Evolutionary conservation across 495 filamentous ascomycete genomes (phyloP).

Genomic region (Mycothermus thermophilus): DNA sequence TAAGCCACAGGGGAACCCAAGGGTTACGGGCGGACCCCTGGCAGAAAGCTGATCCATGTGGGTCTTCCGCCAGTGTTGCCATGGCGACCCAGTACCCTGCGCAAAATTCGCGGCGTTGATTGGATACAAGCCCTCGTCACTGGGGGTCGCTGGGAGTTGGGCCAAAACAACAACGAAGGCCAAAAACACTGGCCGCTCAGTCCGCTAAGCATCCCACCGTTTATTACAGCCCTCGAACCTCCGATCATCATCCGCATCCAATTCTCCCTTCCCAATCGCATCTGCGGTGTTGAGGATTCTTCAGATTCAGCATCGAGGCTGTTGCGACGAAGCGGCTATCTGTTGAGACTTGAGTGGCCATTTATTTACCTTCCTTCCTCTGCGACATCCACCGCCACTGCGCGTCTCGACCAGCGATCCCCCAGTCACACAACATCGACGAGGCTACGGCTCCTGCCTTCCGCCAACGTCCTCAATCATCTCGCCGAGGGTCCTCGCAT

Average conservation of each 20-base stretch:
- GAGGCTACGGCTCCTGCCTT: too few relatives aligned
- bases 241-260: slow-evolving; percentile 1
- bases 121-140: neutral
- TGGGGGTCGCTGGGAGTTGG: neutral
- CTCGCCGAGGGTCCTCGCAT: too few relatives aligned
- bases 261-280: slow-evolving; percentile 12
- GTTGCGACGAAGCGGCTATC: too few relatives aligned
- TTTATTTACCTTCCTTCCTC: too few relatives aligned
- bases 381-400: too few relatives aligned
- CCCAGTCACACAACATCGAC: too few relatives aligned
- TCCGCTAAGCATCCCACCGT: too few relatives aligned
- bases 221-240: too few relatives aligned
- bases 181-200: slow-evolving; percentile 6
- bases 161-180: slow-evolving; percentile 8
- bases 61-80: neutral
- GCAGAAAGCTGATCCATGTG: neutral
- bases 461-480: too few relatives aligned
- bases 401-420: too few relatives aligned
- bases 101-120: neutral
- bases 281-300: too few relatives aligned
- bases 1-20: neutral
- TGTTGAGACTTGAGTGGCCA: too few relatives aligned
- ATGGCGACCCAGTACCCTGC: neutral
- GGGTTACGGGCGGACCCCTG: neutral
- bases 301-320: slow-evolving; percentile 3